Evolutionary conservation across 306 rosid genomes (phyloP).

Genomic region (Oemleria cerasiformis): DNA sequence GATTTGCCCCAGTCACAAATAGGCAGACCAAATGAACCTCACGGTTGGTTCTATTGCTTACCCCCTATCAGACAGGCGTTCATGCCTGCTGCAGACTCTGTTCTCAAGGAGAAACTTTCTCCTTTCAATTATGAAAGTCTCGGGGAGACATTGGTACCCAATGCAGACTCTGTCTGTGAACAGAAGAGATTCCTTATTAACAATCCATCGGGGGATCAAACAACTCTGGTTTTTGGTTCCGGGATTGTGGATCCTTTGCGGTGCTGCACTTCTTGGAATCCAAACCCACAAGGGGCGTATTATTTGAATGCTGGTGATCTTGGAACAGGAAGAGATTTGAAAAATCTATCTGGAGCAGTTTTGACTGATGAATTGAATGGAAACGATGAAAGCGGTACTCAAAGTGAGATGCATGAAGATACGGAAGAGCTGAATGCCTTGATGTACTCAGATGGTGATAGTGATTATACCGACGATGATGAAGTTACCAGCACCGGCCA

Average conservation of each 20-base stretch:
- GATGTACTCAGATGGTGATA: conserved; percentile 73
- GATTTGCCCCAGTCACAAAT: conserved; percentile 41
- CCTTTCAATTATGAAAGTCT: conserved; percentile 20
- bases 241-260: conserved; percentile 49
- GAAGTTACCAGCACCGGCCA: conserved; percentile 98
- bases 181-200: conserved; percentile 64
- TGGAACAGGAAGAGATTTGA: conserved; percentile 30
- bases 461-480: conserved; percentile 64
- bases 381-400: conserved; percentile 40
- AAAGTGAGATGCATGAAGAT: conserved; percentile 92
- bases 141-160: conserved; percentile 30
- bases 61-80: conserved; percentile 55
- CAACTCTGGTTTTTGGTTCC: conserved; percentile 59
- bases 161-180: conserved; percentile 26
- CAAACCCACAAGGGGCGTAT: conserved; percentile 27
- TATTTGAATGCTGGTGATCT: conserved; percentile 32
- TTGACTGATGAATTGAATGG: conserved; percentile 43
- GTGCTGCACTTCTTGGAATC: conserved; percentile 52
- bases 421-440: conserved; percentile 90
- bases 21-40: conserved; percentile 54
- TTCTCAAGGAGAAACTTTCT: conserved; percentile 31
- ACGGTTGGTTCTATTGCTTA: conserved; percentile 67
- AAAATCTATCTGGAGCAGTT: conserved; percentile 37
- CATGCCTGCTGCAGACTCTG: conserved; percentile 36
- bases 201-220: conserved; percentile 66